Conservation (phyloP, 441 rosid species). For the Croton setiger region DNA sequence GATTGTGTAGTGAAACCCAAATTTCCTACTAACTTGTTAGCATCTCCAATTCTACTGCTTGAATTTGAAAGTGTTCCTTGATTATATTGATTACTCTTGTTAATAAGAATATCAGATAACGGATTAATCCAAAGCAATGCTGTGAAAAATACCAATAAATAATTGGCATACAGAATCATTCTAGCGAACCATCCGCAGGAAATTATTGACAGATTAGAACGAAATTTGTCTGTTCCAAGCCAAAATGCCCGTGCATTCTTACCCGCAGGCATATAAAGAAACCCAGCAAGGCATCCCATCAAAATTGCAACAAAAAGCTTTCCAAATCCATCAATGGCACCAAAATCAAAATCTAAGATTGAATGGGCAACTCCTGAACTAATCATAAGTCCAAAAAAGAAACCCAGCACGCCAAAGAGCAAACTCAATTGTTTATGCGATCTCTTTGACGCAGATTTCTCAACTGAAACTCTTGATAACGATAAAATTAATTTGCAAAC, state of each 20-base stretch:
- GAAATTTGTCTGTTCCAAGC: slow-evolving; percentile 87
- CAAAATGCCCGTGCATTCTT: slow-evolving; percentile 82
- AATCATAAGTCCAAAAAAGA: slow-evolving; percentile 47
- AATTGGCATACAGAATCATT: slow-evolving; percentile 47
- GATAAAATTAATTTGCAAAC: slow-evolving; percentile 44
- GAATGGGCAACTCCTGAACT: slow-evolving; percentile 40
- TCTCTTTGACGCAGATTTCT: slow-evolving; percentile 81
- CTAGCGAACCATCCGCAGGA: slow-evolving; percentile 81
- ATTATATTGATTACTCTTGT: slow-evolving; percentile 21
- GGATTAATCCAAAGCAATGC: slow-evolving; percentile 87
- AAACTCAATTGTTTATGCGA: slow-evolving; percentile 66
- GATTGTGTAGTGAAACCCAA: slow-evolving; percentile 44
- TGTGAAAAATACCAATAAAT: slow-evolving; percentile 41
- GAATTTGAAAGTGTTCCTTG: slow-evolving; percentile 14
- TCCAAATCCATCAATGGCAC: slow-evolving; percentile 49
- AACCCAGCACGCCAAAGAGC: slow-evolving; percentile 53
- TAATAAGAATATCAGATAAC: slow-evolving; percentile 47
- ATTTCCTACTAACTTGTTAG: slow-evolving; percentile 48
- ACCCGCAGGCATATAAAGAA: slow-evolving; percentile 66
- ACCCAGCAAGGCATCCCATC: slow-evolving; percentile 61
- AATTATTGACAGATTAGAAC: slow-evolving; percentile 54
- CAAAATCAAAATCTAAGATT: slow-evolving; percentile 57
- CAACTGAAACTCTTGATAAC: slow-evolving; percentile 53
- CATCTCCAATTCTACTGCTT: slow-evolving; percentile 12
- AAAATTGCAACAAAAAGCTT: slow-evolving; percentile 41